These are phyloP conservation scores for Chlamydomonas sphaeroides DNA, from an alignment of 139 green algal genomes.

Conservation along the genomic window DNA sequence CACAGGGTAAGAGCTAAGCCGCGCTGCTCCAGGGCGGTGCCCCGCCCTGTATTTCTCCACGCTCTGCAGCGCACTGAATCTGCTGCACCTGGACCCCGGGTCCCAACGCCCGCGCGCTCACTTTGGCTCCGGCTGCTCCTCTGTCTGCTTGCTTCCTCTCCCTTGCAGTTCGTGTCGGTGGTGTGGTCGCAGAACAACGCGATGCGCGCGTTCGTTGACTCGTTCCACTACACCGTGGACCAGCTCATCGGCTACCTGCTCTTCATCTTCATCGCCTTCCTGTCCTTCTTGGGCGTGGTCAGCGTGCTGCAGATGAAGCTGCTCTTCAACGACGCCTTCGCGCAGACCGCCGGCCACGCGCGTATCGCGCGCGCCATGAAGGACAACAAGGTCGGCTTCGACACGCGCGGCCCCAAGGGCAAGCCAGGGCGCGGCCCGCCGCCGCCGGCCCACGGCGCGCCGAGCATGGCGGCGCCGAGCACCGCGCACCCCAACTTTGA, in stretches of 20 bases:
- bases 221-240: conserved; percentile 48
- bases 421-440: not conserved
- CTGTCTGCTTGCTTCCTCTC: not conserved
- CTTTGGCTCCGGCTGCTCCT: not conserved
- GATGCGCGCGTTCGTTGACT: conserved; percentile 53
- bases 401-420: not conserved
- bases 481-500: not conserved
- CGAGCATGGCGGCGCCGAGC: not conserved
- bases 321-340: conserved; percentile 65
- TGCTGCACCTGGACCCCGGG: not conserved
- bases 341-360: conserved; percentile 46
- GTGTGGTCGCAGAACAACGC: conserved; percentile 50
- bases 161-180: conserved; percentile 37
- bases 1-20: conserved; percentile 34
- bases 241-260: conserved; percentile 56
- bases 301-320: conserved; percentile 60
- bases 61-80: too few relatives aligned
- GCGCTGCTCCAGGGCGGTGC: too few relatives aligned
- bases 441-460: too few relatives aligned
- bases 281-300: conserved; percentile 54
- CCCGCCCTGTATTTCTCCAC: too few relatives aligned
- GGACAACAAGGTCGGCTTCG: conserved; percentile 44
- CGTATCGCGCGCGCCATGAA: conserved; percentile 57
- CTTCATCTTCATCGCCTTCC: conserved; percentile 55
- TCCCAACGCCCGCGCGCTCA: not conserved